Evolutionary conservation across 2,329 filamentous ascomycete genomes (phyloP).

Genomic region (Ophiostoma ulmi): DNA sequence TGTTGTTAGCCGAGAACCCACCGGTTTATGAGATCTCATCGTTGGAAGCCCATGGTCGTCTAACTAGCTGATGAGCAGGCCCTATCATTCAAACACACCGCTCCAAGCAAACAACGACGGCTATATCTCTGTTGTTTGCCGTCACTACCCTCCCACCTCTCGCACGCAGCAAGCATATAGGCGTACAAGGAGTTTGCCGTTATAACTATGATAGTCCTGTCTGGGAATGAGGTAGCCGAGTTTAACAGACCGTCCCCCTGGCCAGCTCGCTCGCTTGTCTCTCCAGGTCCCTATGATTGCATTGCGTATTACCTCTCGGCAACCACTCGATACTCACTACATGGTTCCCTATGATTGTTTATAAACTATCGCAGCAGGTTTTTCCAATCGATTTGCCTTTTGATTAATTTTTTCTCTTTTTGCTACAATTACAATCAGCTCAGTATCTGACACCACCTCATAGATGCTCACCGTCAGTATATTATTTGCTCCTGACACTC

Average conservation of each 20-base stretch:
- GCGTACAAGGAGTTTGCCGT: conserved; percentile 17
- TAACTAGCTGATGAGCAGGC: background rate
- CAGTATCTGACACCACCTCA: too few relatives aligned
- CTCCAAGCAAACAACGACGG: background rate
- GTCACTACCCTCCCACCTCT: background rate
- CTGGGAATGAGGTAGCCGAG: conserved; percentile 16
- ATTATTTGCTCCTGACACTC: background rate
- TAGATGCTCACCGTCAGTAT: background rate
- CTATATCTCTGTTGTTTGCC: background rate
- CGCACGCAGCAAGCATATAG: conserved; percentile 15
- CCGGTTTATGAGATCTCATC: background rate
- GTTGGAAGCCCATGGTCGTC: background rate
- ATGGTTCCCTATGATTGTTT: background rate
- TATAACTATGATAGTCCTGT: conserved; percentile 11
- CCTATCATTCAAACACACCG: background rate
- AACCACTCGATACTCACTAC: background rate
- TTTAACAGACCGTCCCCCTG: background rate
- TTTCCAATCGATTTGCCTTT: background rate
- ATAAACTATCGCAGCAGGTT: background rate
- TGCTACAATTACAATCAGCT: background rate
- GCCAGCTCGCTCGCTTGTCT: background rate
- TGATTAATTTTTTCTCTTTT: background rate
- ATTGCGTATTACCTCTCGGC: background rate
- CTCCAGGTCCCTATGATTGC: background rate
- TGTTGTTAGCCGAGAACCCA: conserved; percentile 18